Percentiles rank a stretch among this genome's conserved stretches.
Evolutionary conservation across 495 filamentous ascomycete genomes (phyloP).

Genomic region (Xylaria nigripes): DNA sequence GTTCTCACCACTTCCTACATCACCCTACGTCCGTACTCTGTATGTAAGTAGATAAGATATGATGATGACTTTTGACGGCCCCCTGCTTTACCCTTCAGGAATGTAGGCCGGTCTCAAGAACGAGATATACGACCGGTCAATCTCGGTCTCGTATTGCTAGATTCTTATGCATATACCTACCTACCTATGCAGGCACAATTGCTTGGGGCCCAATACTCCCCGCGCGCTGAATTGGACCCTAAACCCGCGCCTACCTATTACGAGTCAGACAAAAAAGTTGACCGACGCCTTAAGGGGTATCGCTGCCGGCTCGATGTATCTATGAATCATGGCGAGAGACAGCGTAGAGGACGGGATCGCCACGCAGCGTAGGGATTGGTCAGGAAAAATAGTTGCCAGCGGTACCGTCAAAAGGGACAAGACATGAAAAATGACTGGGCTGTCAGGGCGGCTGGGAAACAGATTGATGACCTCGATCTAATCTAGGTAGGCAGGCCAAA

Average conservation of each 20-base stretch:
- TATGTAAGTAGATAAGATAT: neutral
- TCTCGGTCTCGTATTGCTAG: neutral
- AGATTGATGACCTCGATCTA: too few relatives aligned
- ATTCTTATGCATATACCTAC: neutral
- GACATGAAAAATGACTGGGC: too few relatives aligned
- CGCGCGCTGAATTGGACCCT: neutral
- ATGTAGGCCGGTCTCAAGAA: neutral
- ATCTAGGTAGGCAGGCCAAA: neutral
- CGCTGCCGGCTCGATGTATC: neutral
- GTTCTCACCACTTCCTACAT: neutral
- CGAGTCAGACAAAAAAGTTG: neutral
- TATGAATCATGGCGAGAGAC: neutral
- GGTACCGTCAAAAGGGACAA: too few relatives aligned
- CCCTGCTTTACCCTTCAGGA: neutral
- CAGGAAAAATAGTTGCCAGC: too few relatives aligned
- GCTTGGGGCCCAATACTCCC: neutral
- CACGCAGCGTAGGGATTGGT: neutral
- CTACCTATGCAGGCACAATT: neutral
- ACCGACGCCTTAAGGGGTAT: neutral
- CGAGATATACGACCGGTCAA: constrained; percentile 3
- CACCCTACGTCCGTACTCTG: neutral
- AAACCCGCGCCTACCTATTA: neutral
- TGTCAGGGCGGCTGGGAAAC: too few relatives aligned
- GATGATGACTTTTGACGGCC: neutral
- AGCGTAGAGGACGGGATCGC: neutral